Evolutionary conservation across 495 filamentous ascomycete species (phyloP), one percentile per base, ranked within the genome.

Genomic region (Letharia lupina): DNA sequence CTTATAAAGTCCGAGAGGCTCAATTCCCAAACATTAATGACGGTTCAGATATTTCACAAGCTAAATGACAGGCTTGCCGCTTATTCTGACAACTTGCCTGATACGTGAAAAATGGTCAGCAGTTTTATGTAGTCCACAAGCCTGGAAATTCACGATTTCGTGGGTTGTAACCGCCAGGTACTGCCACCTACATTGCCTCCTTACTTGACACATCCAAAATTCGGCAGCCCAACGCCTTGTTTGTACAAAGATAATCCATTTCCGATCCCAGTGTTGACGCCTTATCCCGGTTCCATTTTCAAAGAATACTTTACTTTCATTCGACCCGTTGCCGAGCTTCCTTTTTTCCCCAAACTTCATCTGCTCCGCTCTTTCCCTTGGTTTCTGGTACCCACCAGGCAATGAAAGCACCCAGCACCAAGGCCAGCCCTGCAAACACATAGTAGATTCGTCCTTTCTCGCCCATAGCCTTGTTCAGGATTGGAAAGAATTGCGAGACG

Each of bases 401-500:
- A 33, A 94, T 86, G 71, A 95, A 93, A 2, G 74, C 44, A 0
- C 84, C 87, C 63, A 87, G 84, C 23, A 90, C 54, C 5, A 78
- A 77, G 0, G 91, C 90, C 67, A 94, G 78, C 2, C 71, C 87
- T 0, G 91, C 87, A 74, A 97, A 97, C 16, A 95, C 78, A 77
- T 91, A 96, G 73, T 93, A 97, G 0, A 92, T 88, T 80, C 86
- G 88, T 1, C 93, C 93, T 8, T 86, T 83, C 1, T 87, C 88
- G 1, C 87, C 87, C 61, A 96, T 75, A 1, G 80, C 81, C 66
- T 85, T 79, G 70, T 96, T 94, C 65, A 94, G 77, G 52, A 95
- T 81, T 0, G 93, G 93, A 81, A 97, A 97, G 75, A 95, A 93
- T 71, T 94, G 91, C 1, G 92, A 91, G 2, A 98, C 91, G 11